phyloP scores from a whole-genome alignment of 805 yeast genomes.

The Starmerella roubikii region DNA sequence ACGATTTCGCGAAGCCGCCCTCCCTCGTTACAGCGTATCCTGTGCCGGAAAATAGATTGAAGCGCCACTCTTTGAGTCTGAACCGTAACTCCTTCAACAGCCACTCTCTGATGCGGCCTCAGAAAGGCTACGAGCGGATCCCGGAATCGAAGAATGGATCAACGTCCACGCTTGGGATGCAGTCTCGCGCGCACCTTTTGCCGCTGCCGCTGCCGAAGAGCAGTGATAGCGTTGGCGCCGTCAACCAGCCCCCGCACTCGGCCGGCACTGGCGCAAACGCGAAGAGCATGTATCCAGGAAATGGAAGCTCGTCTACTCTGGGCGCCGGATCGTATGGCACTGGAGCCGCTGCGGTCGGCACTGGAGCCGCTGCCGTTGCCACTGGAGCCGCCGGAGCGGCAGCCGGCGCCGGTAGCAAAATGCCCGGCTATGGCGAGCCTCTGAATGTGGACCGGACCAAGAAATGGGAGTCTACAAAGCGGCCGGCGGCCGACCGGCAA shows the following conservation, averaged over 20 bases:
- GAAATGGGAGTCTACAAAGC: neutral
- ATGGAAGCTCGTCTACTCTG: too few species aligned
- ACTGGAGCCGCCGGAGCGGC: neutral
- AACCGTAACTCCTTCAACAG: neutral
- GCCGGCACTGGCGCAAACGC: neutral
- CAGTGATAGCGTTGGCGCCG: constrained; percentile 1
- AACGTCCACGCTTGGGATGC: neutral
- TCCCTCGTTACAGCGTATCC: constrained; percentile 1
- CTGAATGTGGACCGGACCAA: too few species aligned
- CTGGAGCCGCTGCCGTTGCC: constrained; percentile 1
- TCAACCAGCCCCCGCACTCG: neutral
- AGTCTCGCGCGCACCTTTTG: neutral
- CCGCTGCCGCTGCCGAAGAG: neutral
- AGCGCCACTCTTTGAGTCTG: neutral
- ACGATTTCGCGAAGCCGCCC: constrained; percentile 10
- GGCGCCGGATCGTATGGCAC: neutral
- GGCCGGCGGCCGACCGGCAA: constrained; percentile 3
- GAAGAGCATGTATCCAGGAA: neutral
- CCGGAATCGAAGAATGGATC: neutral
- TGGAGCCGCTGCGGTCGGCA: constrained; percentile 4
- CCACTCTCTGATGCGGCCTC: too few species aligned
- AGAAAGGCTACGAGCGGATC: constrained; percentile 2
- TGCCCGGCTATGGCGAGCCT: neutral
- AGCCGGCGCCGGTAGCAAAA: constrained; percentile 1
- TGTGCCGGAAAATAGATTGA: neutral